phyloP scores from a whole-genome alignment of 495 filamentous ascomycete genomes.

The Neurospora sp. region DNA sequence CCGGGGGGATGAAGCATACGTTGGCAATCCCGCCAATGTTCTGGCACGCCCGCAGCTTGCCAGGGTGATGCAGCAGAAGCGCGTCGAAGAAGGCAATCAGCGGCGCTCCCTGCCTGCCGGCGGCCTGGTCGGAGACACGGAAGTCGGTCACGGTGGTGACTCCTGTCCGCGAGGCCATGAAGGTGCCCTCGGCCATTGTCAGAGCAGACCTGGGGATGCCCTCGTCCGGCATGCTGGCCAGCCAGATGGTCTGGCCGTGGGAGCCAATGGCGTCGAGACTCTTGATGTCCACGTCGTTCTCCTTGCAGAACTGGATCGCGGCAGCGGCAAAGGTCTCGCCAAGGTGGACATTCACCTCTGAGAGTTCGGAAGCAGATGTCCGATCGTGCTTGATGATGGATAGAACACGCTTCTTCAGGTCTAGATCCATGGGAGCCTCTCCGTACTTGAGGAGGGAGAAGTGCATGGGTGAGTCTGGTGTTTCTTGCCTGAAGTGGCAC shows the following conservation, averaged over 20 bases:
- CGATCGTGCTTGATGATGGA: slow-evolving; percentile 44
- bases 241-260: slow-evolving; percentile 52
- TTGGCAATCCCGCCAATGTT: slow-evolving; percentile 54
- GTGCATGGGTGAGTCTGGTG: slow-evolving; percentile 38
- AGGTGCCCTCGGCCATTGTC: slow-evolving; percentile 36
- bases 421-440: slow-evolving; percentile 37
- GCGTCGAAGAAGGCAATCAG: slow-evolving; percentile 42
- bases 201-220: slow-evolving; percentile 40
- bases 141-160: slow-evolving; percentile 38
- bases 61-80: slow-evolving; percentile 45
- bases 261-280: slow-evolving; percentile 46
- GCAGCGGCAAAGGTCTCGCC: slow-evolving; percentile 43
- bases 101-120: slow-evolving; percentile 38
- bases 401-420: slow-evolving; percentile 47
- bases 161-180: slow-evolving; percentile 31
- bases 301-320: slow-evolving; percentile 35
- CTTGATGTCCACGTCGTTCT: slow-evolving; percentile 34
- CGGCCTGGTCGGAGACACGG: slow-evolving; percentile 33
- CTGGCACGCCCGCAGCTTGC: slow-evolving; percentile 46
- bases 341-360: slow-evolving; percentile 43
- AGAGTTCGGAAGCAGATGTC: slow-evolving; percentile 42
- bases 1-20: slow-evolving; percentile 50
- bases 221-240: slow-evolving; percentile 41
- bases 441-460: slow-evolving; percentile 36
- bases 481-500: slow-evolving; percentile 40